Evolutionary conservation across 2,329 filamentous ascomycete species (phyloP).

Genomic region (Exophiala oligosperma): DNA sequence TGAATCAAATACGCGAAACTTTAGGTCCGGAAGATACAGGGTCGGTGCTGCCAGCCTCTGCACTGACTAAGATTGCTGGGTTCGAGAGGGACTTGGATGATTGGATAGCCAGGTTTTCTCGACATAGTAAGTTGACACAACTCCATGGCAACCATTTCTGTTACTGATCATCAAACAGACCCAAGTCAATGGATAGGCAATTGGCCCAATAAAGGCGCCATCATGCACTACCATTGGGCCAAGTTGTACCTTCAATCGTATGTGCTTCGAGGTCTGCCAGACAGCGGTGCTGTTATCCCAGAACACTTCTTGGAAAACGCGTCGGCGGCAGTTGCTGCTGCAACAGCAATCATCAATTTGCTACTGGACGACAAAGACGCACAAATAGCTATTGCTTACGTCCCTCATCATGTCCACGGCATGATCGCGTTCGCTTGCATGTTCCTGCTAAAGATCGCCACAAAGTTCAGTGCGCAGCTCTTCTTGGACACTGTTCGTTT

Average conservation of each 20-base stretch:
- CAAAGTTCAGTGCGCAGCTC: constrained; percentile 41
- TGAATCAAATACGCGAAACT: constrained; percentile 45
- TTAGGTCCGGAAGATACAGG: constrained; percentile 43
- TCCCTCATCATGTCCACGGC: constrained; percentile 48
- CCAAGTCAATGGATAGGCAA: constrained; percentile 48
- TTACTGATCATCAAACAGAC: constrained; percentile 33
- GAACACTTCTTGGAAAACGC: constrained; percentile 41
- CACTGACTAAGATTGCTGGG: constrained; percentile 42
- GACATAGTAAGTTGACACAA: constrained; percentile 24
- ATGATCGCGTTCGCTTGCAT: constrained; percentile 51
- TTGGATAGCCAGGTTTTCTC: constrained; percentile 35
- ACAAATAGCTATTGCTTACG: constrained; percentile 43
- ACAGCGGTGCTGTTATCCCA: constrained; percentile 40
- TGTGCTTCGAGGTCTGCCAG: constrained; percentile 48
- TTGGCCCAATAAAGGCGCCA: constrained; percentile 53
- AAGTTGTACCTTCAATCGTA: constrained; percentile 53
- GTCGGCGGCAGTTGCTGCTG: constrained; percentile 45
- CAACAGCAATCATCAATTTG: constrained; percentile 43
- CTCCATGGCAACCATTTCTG: neutral
- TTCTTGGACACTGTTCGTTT: constrained; percentile 32
- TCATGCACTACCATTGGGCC: constrained; percentile 53
- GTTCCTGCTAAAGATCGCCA: constrained; percentile 46
- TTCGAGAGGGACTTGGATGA: constrained; percentile 41
- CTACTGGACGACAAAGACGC: constrained; percentile 46
- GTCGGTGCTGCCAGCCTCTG: constrained; percentile 36